These are phyloP conservation scores for Radiomyces spectabilis DNA, from an alignment of 192 early-diverging fungal species.

Conservation along the genomic window DNA sequence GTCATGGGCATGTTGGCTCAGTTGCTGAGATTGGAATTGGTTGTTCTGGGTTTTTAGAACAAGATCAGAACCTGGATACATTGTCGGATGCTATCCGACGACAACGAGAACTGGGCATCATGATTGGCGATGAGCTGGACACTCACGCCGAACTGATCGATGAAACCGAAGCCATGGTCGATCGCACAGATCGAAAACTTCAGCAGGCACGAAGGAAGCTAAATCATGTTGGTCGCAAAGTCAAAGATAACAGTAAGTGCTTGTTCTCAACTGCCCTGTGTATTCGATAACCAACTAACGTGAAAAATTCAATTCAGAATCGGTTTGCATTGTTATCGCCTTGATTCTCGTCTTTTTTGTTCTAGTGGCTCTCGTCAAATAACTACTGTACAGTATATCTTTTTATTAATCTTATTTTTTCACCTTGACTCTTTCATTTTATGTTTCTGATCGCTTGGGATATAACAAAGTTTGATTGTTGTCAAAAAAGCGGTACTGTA, in stretches of 20 bases:
- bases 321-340: conserved; percentile 34
- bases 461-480: too few species aligned
- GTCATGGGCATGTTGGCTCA: not conserved
- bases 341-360: conserved; percentile 36
- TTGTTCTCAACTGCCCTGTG: too few species aligned
- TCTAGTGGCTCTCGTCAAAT: conserved; percentile 17
- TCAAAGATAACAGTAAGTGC: conserved; percentile 45
- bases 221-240: conserved; percentile 38
- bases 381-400: too few species aligned
- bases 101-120: conserved; percentile 61
- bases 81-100: conserved; percentile 51
- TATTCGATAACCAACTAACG: not conserved
- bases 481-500: too few species aligned
- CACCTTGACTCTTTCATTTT: too few species aligned
- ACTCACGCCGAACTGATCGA: conserved; percentile 62
- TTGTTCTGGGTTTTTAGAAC: conserved; percentile 58
- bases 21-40: too few species aligned
- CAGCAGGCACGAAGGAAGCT: conserved; percentile 40
- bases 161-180: conserved; percentile 61
- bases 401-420: too few species aligned
- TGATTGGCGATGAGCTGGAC: conserved; percentile 71
- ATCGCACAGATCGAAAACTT: conserved; percentile 40
- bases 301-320: conserved; percentile 22
- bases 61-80: conserved; percentile 69
- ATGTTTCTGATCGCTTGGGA: too few species aligned